These are phyloP conservation scores for Gentiana macrophylla DNA, from an alignment of 257 asterid genomes.

Conservation along the genomic window DNA sequence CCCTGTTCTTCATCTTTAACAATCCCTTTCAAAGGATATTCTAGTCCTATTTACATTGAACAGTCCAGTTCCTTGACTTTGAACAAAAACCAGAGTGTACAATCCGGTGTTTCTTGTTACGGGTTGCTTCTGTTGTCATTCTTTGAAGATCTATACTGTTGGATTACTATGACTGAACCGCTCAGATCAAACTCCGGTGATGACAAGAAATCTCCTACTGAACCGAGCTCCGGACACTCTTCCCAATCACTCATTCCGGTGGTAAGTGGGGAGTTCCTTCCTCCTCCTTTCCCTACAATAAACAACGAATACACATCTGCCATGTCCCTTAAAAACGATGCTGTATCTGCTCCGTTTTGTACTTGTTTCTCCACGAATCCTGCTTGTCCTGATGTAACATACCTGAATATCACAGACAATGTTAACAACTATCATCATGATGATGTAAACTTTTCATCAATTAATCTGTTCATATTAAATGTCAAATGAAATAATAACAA, in stretches of 20 bases:
- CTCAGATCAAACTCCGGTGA: constrained; percentile 84
- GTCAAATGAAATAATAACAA: too few species aligned
- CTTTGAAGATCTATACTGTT: constrained; percentile 56
- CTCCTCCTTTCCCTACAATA: constrained; percentile 80
- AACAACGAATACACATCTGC: constrained; percentile 91
- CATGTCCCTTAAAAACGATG: constrained; percentile 72
- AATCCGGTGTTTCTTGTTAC: background rate
- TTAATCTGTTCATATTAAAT: too few species aligned
- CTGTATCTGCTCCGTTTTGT: constrained; percentile 68
- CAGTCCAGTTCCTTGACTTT: too few species aligned
- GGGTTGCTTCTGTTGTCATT: constrained; percentile 24
- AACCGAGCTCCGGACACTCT: constrained; percentile 98
- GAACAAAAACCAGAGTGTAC: too few species aligned
- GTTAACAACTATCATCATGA: too few species aligned
- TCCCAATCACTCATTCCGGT: constrained; percentile 98
- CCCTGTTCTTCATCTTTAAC: too few species aligned
- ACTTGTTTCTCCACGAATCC: constrained; percentile 92
- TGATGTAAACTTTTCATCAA: too few species aligned
- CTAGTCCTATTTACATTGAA: too few species aligned
- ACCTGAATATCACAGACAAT: constrained; percentile 28
- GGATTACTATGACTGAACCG: constrained; percentile 83
- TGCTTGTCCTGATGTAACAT: constrained; percentile 77
- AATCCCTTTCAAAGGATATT: too few species aligned
- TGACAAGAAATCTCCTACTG: constrained; percentile 91
- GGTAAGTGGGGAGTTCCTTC: constrained; percentile 52